Evolutionary conservation across 2,329 filamentous ascomycete species (phyloP), one percentile per base, ranked within the genome.

Genomic region (Sarocladiaceae sp.): DNA sequence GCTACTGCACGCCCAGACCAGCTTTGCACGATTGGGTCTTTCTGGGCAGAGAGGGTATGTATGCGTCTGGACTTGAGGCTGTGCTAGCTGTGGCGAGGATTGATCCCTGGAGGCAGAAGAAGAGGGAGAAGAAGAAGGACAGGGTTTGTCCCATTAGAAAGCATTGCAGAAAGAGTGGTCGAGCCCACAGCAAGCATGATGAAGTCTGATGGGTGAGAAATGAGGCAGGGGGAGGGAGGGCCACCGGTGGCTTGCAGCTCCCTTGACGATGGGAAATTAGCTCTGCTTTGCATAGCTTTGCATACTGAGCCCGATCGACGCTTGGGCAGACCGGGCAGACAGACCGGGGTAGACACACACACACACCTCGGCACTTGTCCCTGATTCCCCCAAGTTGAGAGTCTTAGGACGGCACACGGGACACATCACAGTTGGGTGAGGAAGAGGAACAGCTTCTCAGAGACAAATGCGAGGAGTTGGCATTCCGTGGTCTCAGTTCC

Each of bases 211-310:
- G n/a, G 4, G 37, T 20, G 23, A 11, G 19, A 24, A 27, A 29
- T 29, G 37, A 41, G 23, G 37, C 13, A 41, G 37, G 23, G 24
- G 23, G 29, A 18, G 37, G n/a, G 29, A 29, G 37, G 37, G 37
- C 10, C 12, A 24, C 10, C 9, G 10, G 23, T 29, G 21, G 23
- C 37, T 18, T 41, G 37, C n/a, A 4, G 19, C 26, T 39, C n/a
- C 34, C 37, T 41, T 41, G 37, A 41, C 37, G 23, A 41, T 21
- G 37, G 37, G 37, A 41, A 41, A 41, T 41, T 41, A 29, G n/a
- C 7, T 27, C 9, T 6, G 15, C 4, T 16, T 19, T 12, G 37
- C n/a, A n/a, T 24, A 18, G 37, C 21, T 19, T n/a, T n/a, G 37
- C 37, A 7, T 41, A n/a, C 20, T 41, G 24, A 18, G 18, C 12